Evolutionary conservation across 148 eudicot genomes (phyloP), one percentile per base, ranked within the genome.

Genomic region (Mesembryanthemum crystallinum): DNA sequence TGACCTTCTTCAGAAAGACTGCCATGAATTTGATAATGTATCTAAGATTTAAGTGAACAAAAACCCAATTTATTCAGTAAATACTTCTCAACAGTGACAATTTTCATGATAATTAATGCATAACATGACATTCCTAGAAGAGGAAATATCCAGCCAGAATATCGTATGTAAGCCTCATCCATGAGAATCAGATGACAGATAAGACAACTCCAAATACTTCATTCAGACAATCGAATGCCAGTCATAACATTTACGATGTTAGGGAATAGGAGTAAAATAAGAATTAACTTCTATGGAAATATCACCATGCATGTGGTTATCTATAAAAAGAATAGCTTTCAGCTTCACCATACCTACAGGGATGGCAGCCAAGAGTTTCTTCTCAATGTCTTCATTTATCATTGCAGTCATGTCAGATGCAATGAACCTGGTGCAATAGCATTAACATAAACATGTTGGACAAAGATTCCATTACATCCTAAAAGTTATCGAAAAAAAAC

Each of bases 341-440:
- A 3, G 1, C 29, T 64, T 79, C 28, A 29, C 87, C 78, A 59
- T 79, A 92, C 99, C 94, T 76, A 96, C 72, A 58, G 99, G 99
- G 67, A 96, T 92, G 73, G 88, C 80, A 67, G 63, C 89, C 82
- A 89, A 68, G 47, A 91, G 84, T 79, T 89, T 91, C 72, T 92
- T 92, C 84, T 96, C 98, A 64, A 88, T 79, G 67, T 92, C 90
- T 71, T 77, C 88, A 64, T 89, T 86, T 39, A 91, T 95, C 84
- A 88, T 89, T 55, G 98, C 84, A 65, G 98, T 96, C 98, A 96
- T 96, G 83, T 92, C 99, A 45, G 99, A 96, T 63, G 88, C 95
- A 81, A 92, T 96, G 78, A 92, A 96, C 54, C 99, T 32, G 99
- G 98, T 73, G 99, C 99, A 64, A 96, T 83, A 72, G 99, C 99